Evolutionary conservation across 306 rosid species (phyloP), one percentile per base, ranked within the genome.

Genomic region (Prunus mongolica): DNA sequence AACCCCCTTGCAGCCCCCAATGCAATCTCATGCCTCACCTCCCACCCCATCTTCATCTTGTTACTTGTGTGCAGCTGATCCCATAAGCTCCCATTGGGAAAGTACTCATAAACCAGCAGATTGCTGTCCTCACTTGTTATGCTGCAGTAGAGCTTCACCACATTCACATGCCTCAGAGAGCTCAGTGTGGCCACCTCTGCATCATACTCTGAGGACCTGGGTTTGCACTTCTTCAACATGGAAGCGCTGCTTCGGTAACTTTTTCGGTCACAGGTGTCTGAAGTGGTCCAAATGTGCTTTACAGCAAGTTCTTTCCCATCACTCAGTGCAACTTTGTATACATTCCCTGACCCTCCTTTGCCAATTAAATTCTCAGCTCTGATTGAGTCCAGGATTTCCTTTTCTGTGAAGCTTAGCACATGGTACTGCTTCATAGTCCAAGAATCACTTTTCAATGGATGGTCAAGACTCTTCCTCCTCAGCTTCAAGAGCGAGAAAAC

Each of bases 261-360:
- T 73, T 72, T 81, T 44, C 74, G 70, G 54, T 82, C 87, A 19
- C 57, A 77, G 12, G 73, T 45, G 65, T 83, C 87, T 19, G 91
- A 56, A 20, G 84, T 64, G 82, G 89, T 76, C 93, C 92, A 90
- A 44, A 91, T 88, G 81, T 93, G 98, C 83, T 91, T 93, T 50
- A 91, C 98, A 0, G 97, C 97, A 3, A 91, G 76, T 76, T 83
- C 84, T 76, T 78, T 84, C 15, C 93, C 97, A 46, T 85, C 81
- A 52, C 82, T 71, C 5, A 91, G 88, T 6, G 67, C 77, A 8
- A 71, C 97, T 74, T 80, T 88, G 87, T 93, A 93, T 49, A 93
- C 98, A 75, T 85, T 87, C 62, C 98, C 98, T 4, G 98, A 93
- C 68, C 98, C 98, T 68, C 98, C 98, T 76, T 83, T 91, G 2